These are phyloP conservation scores for Lumnitzera racemosa DNA, from an alignment of 345 rosid species.

Conservation along the genomic window DNA sequence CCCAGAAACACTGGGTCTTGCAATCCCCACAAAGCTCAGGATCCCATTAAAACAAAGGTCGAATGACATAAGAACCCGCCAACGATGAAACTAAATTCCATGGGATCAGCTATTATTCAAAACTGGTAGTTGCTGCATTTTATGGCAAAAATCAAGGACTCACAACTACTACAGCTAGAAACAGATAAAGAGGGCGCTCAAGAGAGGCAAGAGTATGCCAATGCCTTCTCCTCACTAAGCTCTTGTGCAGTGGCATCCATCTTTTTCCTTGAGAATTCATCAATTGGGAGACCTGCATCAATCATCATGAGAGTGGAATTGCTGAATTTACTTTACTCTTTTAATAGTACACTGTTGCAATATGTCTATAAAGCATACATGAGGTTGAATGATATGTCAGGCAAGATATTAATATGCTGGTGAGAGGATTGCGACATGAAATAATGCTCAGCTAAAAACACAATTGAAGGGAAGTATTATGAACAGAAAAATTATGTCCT, in stretches of 20 bases:
- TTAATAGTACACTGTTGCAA: too few relatives aligned
- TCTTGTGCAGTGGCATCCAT: constrained; percentile 87
- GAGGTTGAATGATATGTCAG: background rate
- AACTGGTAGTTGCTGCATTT: constrained; percentile 12
- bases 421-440: too few relatives aligned
- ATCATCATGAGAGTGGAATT: background rate
- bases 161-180: background rate
- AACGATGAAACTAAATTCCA: too few relatives aligned
- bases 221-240: constrained; percentile 84
- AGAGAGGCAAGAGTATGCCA: constrained; percentile 93
- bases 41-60: too few relatives aligned
- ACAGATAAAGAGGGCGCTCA: constrained; percentile 14
- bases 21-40: too few relatives aligned
- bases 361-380: too few relatives aligned
- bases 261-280: constrained; percentile 93
- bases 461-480: too few relatives aligned
- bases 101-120: constrained; percentile 22
- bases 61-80: too few relatives aligned
- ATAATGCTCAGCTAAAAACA: too few relatives aligned
- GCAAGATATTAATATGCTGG: background rate
- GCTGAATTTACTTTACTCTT: background rate
- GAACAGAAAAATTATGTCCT: background rate
- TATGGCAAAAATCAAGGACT: background rate
- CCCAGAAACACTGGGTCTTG: too few relatives aligned
- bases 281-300: constrained; percentile 59